Base-by-base conservation (phyloP, 805 yeast genomes). In the Wickerhamia fluorescens region DNA sequence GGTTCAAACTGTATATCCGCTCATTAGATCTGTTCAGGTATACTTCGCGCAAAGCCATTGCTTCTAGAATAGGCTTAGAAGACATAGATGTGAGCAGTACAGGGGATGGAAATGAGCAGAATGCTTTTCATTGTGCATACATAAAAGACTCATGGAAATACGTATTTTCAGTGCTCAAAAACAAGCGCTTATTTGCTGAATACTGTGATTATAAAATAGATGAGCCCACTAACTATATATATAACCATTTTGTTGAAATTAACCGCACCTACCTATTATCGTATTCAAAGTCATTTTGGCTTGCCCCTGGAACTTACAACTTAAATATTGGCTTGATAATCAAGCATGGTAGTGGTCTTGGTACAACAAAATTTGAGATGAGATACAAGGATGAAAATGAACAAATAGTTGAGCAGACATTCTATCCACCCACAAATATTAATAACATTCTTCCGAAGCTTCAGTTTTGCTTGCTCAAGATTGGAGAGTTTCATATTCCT, bases 361-460 rank as follows among this genome's bases (percentile, higher is more conserved):
- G 79, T 2, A 73, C 79, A 10, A 71, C 76, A 11, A 64, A 66
- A 39, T 75, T 75, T 38, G 71, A 64, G 38, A 55, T 75, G 6
- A 42, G 46, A 12, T 57, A 57, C 32, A 35, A 50, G 18, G 45
- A 50, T 15, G 45, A 45, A 2, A 38, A 48, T 3, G 52, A 52
- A 6, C 41, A 52, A 10, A 44, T 43, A 13, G 36, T 57, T 2
- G 35, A 41, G 14, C 54, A 66, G 29, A 58, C 64, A 1, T 73
- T 66, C 34, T 73, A 66, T 40, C 78, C 81, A 1, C 76, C 82
- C 0, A 58, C 71, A 0, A 68, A 71, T 38, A 68, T 77, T 24
- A 66, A 66, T 29, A 81, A 75, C 8, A 56, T 77, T 14, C 51
- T 74, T n/a, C 80, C 80, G 2, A 64, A 61, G 29, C 56, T 64